These are phyloP conservation scores for Pseudopyricularia cyperi DNA, from an alignment of 2,329 filamentous ascomycete genomes.

Conservation along the genomic window DNA sequence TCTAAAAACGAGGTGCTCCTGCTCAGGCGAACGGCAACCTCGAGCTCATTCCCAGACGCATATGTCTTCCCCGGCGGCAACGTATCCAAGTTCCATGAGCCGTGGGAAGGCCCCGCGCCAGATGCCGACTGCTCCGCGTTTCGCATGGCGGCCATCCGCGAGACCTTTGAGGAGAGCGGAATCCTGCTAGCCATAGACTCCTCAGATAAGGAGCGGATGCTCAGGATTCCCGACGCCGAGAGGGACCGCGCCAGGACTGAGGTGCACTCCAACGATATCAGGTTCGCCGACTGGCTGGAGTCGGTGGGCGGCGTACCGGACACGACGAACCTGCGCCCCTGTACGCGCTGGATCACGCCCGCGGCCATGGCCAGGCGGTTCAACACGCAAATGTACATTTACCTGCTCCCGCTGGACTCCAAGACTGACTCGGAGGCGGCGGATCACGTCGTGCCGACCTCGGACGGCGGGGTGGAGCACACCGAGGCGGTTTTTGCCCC, in stretches of 20 bases:
- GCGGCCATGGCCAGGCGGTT: slow-evolving; percentile 60
- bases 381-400: slow-evolving; percentile 94
- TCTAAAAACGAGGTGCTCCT: slow-evolving; percentile 78
- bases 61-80: slow-evolving; percentile 95
- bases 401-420: slow-evolving; percentile 55
- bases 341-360: slow-evolving; percentile 88
- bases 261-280: slow-evolving; percentile 53
- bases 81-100: slow-evolving; percentile 66
- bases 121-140: slow-evolving; percentile 65
- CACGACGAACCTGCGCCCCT: slow-evolving; percentile 54
- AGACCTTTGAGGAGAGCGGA: slow-evolving; percentile 92
- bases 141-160: slow-evolving; percentile 70
- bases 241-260: slow-evolving; percentile 52
- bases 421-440: slow-evolving; percentile 22
- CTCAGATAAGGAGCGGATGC: slow-evolving; percentile 22
- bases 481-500: slow-evolving; percentile 70
- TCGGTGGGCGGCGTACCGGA: slow-evolving; percentile 43
- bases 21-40: slow-evolving; percentile 72
- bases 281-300: slow-evolving; percentile 53
- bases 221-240: slow-evolving; percentile 46
- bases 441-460: slow-evolving; percentile 47
- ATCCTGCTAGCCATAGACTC: slow-evolving; percentile 59
- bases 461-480: slow-evolving; percentile 44
- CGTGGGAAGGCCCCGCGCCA: slow-evolving; percentile 36
- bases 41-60: slow-evolving; percentile 74